Evolutionary conservation across 768 basidiomycete species (phyloP).

Genomic region (Dioszegia aurantiaca): DNA sequence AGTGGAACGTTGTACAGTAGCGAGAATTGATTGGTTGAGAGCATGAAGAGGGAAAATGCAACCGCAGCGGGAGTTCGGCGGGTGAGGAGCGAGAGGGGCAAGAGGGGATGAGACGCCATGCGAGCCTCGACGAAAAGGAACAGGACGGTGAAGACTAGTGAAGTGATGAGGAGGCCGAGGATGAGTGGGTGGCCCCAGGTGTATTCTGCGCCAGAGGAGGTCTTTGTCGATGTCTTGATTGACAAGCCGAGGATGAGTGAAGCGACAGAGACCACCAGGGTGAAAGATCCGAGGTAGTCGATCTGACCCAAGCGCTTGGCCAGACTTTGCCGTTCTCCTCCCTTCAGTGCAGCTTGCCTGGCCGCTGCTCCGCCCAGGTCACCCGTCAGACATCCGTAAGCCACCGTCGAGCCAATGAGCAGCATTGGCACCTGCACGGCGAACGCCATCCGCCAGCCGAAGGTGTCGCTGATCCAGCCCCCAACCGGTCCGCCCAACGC

Average conservation of each 20-base stretch:
- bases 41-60: slow-evolving; percentile 70
- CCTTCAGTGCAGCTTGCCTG: not conserved
- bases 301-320: slow-evolving; percentile 31
- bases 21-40: slow-evolving; percentile 42
- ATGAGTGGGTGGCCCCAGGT: slow-evolving; percentile 69
- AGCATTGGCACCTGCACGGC: slow-evolving; percentile 31
- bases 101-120: slow-evolving; percentile 77
- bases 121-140: slow-evolving; percentile 79
- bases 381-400: not conserved
- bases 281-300: slow-evolving; percentile 45
- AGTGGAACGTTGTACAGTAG: slow-evolving; percentile 77
- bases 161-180: slow-evolving; percentile 61
- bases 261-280: slow-evolving; percentile 37
- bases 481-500: slow-evolving; percentile 53
- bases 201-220: slow-evolving; percentile 65
- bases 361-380: slow-evolving; percentile 5
- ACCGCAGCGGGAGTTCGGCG: slow-evolving; percentile 78
- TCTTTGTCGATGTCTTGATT: slow-evolving; percentile 44
- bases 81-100: slow-evolving; percentile 67
- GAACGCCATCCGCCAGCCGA: slow-evolving; percentile 67
- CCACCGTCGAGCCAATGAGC: slow-evolving; percentile 7
- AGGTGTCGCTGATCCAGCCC: slow-evolving; percentile 65
- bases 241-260: slow-evolving; percentile 50
- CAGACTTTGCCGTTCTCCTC: not conserved
- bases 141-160: slow-evolving; percentile 58